Evolutionary conservation across 2,329 filamentous ascomycete species (phyloP).

Genomic region (Aureobasidium leucospermi): DNA sequence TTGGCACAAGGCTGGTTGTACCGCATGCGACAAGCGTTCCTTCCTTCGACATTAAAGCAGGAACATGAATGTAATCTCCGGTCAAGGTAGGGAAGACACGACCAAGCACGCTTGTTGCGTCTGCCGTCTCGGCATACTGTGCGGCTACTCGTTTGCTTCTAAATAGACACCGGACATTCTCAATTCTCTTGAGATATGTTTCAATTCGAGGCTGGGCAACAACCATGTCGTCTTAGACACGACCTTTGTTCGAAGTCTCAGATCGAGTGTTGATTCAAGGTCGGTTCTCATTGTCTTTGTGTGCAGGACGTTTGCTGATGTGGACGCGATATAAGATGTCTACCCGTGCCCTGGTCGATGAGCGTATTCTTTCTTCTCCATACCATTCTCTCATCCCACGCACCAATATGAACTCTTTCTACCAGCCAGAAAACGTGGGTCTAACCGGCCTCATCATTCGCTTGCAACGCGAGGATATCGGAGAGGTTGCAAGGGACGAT

Average conservation of each 20-base stretch:
- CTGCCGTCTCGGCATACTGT: no score
- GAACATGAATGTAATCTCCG: no score
- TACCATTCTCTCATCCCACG: not conserved
- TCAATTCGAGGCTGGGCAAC: no score
- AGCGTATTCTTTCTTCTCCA: no score
- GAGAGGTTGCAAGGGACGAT: not conserved
- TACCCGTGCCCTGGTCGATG: not conserved
- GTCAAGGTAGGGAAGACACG: no score
- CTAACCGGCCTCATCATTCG: not conserved
- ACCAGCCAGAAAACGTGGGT: not conserved
- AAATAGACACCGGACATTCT: no score
- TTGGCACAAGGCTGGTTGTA: no score
- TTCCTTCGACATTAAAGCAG: no score
- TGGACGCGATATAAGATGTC: not conserved
- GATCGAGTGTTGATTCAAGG: not conserved
- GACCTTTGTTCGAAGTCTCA: not conserved
- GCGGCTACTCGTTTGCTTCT: no score
- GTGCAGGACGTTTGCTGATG: not conserved
- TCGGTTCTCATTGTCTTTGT: not conserved
- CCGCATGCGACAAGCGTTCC: no score
- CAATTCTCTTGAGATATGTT: no score
- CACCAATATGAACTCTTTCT: not conserved
- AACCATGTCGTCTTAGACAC: not conserved
- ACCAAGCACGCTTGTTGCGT: no score
- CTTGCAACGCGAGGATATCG: not conserved